Evolutionary conservation across 768 basidiomycete genomes (phyloP).

Genomic region (Boletus insuetus): DNA sequence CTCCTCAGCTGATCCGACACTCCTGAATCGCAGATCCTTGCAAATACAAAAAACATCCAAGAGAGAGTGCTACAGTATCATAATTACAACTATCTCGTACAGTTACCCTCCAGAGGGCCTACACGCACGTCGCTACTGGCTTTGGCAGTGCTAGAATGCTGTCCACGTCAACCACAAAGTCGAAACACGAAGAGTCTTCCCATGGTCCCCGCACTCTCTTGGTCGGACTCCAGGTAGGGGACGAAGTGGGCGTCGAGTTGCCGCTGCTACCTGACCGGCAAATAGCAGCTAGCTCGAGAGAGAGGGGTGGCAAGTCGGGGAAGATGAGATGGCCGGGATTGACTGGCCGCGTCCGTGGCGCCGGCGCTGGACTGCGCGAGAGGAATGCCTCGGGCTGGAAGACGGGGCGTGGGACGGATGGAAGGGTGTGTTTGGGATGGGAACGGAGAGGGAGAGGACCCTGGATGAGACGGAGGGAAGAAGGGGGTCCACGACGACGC

Average conservation of each 20-base stretch:
- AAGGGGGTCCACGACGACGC: slow-evolving; percentile 68
- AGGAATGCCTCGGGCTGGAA: slow-evolving; percentile 37
- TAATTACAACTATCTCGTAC: too few species aligned
- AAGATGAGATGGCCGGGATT: slow-evolving; percentile 5
- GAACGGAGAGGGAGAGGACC: slow-evolving; percentile 65
- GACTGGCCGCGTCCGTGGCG: slow-evolving; percentile 15
- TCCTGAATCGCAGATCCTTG: slow-evolving; percentile 9
- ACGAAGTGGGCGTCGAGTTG: slow-evolving; percentile 12
- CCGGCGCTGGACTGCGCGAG: slow-evolving; percentile 18
- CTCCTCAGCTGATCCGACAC: background rate
- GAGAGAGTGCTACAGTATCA: too few species aligned
- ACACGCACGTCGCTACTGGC: slow-evolving; percentile 38
- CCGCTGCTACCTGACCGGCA: slow-evolving; percentile 14
- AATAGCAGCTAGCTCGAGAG: slow-evolving; percentile 18
- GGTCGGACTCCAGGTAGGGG: slow-evolving; percentile 16
- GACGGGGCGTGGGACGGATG: slow-evolving; percentile 59
- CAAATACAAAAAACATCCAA: slow-evolving; percentile 6
- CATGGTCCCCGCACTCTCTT: slow-evolving; percentile 49
- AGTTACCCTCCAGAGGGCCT: background rate
- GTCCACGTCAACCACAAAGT: slow-evolving; percentile 44
- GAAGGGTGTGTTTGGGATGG: slow-evolving; percentile 61
- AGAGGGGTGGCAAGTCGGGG: slow-evolving; percentile 25
- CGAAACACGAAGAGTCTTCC: slow-evolving; percentile 52
- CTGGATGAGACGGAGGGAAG: slow-evolving; percentile 56
- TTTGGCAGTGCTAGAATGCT: slow-evolving; percentile 44